Conservation (phyloP, 768 basidiomycete species). For the Tulasnella sp. region DNA sequence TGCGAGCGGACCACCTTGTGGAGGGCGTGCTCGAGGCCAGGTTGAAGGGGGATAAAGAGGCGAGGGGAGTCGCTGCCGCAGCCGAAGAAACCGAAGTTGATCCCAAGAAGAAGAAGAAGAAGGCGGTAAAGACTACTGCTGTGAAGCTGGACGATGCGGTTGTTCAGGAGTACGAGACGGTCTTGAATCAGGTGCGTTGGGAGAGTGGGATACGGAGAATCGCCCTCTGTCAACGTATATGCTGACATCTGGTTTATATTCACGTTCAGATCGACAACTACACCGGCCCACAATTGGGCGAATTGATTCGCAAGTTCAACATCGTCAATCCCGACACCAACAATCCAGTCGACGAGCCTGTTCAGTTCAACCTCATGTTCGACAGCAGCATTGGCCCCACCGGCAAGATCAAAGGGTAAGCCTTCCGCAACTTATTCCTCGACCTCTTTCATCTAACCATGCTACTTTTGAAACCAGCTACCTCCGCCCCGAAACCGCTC, state of each 20-base stretch:
- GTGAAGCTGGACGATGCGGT: slow-evolving; percentile 74
- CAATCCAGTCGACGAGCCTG: slow-evolving; percentile 90
- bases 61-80: slow-evolving; percentile 69
- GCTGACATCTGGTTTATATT: too few relatives aligned
- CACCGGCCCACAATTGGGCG: slow-evolving; percentile 84
- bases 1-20: slow-evolving; percentile 95
- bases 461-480: slow-evolving; percentile 54
- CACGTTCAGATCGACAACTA: slow-evolving; percentile 95
- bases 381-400: slow-evolving; percentile 96
- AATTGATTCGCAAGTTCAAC: slow-evolving; percentile 76
- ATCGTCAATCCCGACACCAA: slow-evolving; percentile 90
- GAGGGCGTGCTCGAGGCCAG: slow-evolving; percentile 89
- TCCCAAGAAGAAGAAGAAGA: slow-evolving; percentile 72
- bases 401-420: slow-evolving; percentile 92
- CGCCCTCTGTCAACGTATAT: too few relatives aligned
- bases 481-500: slow-evolving; percentile 97
- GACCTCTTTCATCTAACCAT: not conserved
- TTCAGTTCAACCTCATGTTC: slow-evolving; percentile 99
- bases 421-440: slow-evolving; percentile 4
- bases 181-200: slow-evolving; percentile 77
- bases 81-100: slow-evolving; percentile 58
- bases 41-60: slow-evolving; percentile 87
- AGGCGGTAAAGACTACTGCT: slow-evolving; percentile 63
- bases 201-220: not conserved
- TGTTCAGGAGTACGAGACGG: slow-evolving; percentile 75